A percentile compares a stretch with the other conserved stretches of the same genome.
phyloP scores from a whole-genome alignment of 31 red algal species.

The Asparagopsis taxiformis region DNA sequence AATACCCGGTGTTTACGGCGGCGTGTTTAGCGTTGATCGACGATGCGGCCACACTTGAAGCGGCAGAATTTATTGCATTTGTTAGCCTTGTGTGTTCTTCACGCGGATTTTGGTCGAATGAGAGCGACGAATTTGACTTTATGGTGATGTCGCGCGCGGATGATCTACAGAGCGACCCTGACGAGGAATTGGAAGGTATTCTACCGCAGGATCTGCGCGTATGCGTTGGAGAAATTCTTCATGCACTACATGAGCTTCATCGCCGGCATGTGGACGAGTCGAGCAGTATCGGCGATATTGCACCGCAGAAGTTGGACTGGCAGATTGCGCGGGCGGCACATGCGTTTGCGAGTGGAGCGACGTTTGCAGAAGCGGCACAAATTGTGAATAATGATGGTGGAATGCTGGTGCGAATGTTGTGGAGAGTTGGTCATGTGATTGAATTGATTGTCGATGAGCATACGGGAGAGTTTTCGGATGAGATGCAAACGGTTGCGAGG shows the following conservation, averaged over 20 bases:
- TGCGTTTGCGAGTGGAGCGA: not conserved
- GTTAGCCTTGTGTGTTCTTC: constrained; percentile 29
- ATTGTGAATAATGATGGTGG: constrained; percentile 7
- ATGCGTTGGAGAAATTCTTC: not conserved
- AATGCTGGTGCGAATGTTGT: constrained; percentile 11
- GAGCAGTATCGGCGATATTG: not conserved
- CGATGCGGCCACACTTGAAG: constrained; percentile 10
- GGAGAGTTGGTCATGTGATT: constrained; percentile 15
- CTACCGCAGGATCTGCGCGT: not conserved
- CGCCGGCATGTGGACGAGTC: not conserved
- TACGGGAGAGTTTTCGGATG: constrained; percentile 14
- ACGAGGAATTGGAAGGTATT: not conserved
- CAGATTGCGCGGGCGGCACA: not conserved
- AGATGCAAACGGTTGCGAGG: constrained; percentile 16
- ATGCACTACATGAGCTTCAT: not conserved
- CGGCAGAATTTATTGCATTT: constrained; percentile 46
- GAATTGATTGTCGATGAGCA: constrained; percentile 1
- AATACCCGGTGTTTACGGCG: constrained; percentile 56
- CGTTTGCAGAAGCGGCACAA: not conserved
- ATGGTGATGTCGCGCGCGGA: not conserved
- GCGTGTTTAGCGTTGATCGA: constrained; percentile 58
- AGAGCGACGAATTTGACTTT: not conserved
- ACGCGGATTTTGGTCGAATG: not conserved
- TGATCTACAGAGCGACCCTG: not conserved
- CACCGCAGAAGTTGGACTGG: not conserved